Conservation (phyloP, 768 basidiomycete genomes). For the Pleurotus cornucopiae region DNA sequence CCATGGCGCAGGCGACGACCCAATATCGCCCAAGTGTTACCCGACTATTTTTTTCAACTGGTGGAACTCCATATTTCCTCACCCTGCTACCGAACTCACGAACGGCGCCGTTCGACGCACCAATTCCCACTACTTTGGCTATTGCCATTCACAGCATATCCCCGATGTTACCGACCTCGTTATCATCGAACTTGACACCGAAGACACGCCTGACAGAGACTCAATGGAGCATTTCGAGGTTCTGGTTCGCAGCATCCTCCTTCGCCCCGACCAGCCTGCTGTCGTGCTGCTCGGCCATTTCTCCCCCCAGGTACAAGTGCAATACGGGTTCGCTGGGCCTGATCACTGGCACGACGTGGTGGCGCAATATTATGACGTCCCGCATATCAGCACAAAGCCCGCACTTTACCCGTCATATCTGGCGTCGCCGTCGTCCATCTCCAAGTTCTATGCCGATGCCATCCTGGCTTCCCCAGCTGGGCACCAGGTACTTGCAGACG, state of each 20-base stretch:
- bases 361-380: constrained; percentile 96
- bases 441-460: constrained; percentile 77
- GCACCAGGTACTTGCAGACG: constrained; percentile 85
- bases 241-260: constrained; percentile 86
- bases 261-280: constrained; percentile 88
- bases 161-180: constrained; percentile 94
- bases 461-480: constrained; percentile 77
- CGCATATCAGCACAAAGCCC: constrained; percentile 85
- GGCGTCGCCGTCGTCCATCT: constrained; percentile 55
- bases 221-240: constrained; percentile 87
- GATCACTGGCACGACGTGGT: constrained; percentile 88
- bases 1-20: constrained; percentile 91
- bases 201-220: constrained; percentile 71
- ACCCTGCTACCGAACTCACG: constrained; percentile 95
- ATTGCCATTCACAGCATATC: constrained; percentile 88
- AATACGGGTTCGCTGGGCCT: constrained; percentile 83
- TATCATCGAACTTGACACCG: constrained; percentile 91
- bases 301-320: constrained; percentile 74
- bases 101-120: constrained; percentile 95
- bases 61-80: constrained; percentile 98
- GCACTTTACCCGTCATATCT: constrained; percentile 82
- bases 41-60: constrained; percentile 94
- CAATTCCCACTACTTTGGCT: constrained; percentile 92
- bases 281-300: constrained; percentile 96
- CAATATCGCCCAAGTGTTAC: constrained; percentile 80